Base-by-base conservation (phyloP, 1,284 basidiomycete species). In the Golubevia sp. region DNA sequence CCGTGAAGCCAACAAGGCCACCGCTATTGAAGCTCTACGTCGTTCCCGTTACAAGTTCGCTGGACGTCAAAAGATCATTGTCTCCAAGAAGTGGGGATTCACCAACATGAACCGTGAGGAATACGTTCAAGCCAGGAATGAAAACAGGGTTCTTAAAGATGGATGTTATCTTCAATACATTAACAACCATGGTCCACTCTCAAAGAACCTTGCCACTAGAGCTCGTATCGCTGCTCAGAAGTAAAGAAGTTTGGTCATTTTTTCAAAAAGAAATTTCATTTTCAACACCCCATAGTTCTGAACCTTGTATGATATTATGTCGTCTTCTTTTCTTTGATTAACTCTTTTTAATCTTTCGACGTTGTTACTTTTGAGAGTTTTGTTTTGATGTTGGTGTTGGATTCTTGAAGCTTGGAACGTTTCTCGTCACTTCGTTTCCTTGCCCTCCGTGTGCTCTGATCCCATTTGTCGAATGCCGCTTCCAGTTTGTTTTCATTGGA, bases 11-110 rank as follows among this genome's bases (percentile, higher is more conserved):
- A 80, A 79, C 79, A 74, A 76, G 64, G 71, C 80, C 38, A 75
- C 76, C 48, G 80, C 80, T 51, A 69, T 82, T 67, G 80, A 83
- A 77, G 79, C 80, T 48, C 74, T 83, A 4, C 79, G 80, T 57
- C 79, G 80, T 61, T 94, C 95, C 54, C 93, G 95, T 70, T 98
- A 98, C 91, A 99, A 98, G 84, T 98, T 97, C 91, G 95, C 96
- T 60, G 95, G 95, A 77, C 91, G 95, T 85, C 95, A 97, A 88
- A 98, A 97, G 91, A 97, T 97, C 86, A 97, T 98, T 79, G 88
- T 98, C 65, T 84, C 83, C 52, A 85, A 85, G 84, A 82, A 84
- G 77, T 85, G 85, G 85, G 96, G 95, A 74, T 98, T 99, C 88
- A 98, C 96, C 67, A 92, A 92, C 84, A 94, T 98, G 74, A 90